Percentiles rank a stretch among this genome's conserved stretches.
Conservation (phyloP, 495 filamentous ascomycete genomes). For the Chaetomium cochliodes region DNA sequence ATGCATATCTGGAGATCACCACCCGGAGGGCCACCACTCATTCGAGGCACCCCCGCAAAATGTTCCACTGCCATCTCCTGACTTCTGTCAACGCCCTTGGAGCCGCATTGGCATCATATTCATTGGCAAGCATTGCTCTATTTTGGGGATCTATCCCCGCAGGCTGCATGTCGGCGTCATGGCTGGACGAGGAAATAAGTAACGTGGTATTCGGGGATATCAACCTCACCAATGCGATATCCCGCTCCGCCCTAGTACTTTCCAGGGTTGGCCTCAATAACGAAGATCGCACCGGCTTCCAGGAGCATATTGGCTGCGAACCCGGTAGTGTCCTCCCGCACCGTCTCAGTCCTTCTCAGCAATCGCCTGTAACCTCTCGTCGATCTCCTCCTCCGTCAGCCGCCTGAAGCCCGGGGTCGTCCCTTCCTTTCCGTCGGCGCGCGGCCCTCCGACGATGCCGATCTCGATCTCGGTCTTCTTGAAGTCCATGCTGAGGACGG, state of each 20-base stretch:
- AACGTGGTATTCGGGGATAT: slow-evolving; percentile 30
- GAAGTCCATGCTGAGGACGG: slow-evolving; percentile 96
- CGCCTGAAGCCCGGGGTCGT: slow-evolving; percentile 75
- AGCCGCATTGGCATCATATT: not conserved
- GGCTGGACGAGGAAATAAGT: slow-evolving; percentile 23
- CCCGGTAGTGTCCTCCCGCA: slow-evolving; percentile 19
- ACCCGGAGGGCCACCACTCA: not conserved
- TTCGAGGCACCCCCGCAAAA: not conserved
- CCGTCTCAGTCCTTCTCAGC: slow-evolving; percentile 86
- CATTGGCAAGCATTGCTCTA: slow-evolving; percentile 12
- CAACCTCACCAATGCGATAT: slow-evolving; percentile 25
- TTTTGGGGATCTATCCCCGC: slow-evolving; percentile 22
- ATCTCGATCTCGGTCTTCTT: slow-evolving; percentile 99
- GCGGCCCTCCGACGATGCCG: slow-evolving; percentile 87
- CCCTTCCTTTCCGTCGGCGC: slow-evolving; percentile 74
- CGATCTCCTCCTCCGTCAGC: slow-evolving; percentile 95
- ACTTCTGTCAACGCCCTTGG: no score
- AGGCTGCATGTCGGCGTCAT: slow-evolving; percentile 28
- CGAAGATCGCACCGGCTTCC: slow-evolving; percentile 8
- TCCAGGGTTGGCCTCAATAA: slow-evolving; percentile 18
- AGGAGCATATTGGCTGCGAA: slow-evolving; percentile 12
- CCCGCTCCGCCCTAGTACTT: not conserved
- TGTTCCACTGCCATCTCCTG: no score
- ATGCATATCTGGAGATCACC: slow-evolving; percentile 11
- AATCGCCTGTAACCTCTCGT: slow-evolving; percentile 95